phyloP scores from a whole-genome alignment of 2,329 filamentous ascomycete genomes.

The Xenosphaeropsis pyriputrescens region DNA sequence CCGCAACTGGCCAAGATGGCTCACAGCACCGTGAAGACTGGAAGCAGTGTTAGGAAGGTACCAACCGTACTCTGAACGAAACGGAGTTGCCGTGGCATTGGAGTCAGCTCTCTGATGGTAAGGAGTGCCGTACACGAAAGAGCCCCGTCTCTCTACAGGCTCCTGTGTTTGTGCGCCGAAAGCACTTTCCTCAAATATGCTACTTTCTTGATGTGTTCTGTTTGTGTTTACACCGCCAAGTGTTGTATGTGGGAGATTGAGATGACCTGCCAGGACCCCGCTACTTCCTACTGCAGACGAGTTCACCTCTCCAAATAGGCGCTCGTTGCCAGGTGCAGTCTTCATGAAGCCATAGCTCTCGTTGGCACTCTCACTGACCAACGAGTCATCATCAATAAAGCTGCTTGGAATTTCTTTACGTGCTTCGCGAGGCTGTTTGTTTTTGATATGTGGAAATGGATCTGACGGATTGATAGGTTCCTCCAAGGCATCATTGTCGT shows the following conservation, averaged over 20 bases:
- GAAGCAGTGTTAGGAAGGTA: constrained; percentile 8
- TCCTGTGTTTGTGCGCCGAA: background rate
- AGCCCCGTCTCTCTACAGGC: background rate
- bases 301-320: constrained; percentile 18
- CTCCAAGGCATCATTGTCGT: constrained; percentile 7
- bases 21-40: constrained; percentile 17
- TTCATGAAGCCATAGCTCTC: constrained; percentile 7
- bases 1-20: constrained; percentile 15
- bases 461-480: constrained; percentile 5
- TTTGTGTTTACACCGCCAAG: no score
- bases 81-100: constrained; percentile 7
- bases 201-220: background rate
- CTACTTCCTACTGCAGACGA: constrained; percentile 15
- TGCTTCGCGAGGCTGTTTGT: constrained; percentile 5
- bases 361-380: background rate
- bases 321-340: constrained; percentile 4
- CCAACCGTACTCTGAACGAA: constrained; percentile 1
- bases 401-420: constrained; percentile 12
- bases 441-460: constrained; percentile 6
- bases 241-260: constrained; percentile 12
- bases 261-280: constrained; percentile 13
- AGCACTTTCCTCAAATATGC: background rate
- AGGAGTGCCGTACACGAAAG: background rate
- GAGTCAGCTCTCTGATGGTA: background rate
- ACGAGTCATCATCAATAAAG: constrained; percentile 9